These are phyloP conservation scores for Sphaerostilbella broomeana DNA, from an alignment of 2,329 filamentous ascomycete genomes.

Conservation along the genomic window DNA sequence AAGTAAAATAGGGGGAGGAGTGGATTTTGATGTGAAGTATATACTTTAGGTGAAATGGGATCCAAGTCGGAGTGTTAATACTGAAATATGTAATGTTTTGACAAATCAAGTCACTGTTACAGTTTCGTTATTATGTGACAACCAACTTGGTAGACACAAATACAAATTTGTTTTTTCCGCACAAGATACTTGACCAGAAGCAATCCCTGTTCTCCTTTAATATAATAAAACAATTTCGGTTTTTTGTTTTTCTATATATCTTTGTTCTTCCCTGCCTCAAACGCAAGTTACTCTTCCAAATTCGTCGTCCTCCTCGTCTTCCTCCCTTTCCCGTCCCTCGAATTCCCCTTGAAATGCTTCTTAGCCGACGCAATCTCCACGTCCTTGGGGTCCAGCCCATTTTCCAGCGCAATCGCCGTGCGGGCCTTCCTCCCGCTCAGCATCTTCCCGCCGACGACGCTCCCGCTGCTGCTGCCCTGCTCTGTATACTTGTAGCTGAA, in stretches of 20 bases:
- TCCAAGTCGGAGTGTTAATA: background rate
- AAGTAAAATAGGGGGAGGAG: constrained; percentile 5
- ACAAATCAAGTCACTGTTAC: background rate
- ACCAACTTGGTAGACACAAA: too few species aligned
- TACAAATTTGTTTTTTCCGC: background rate
- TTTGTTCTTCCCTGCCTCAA: background rate
- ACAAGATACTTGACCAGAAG: too few species aligned
- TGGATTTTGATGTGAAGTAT: constrained; percentile 3
- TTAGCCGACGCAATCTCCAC: constrained; percentile 61
- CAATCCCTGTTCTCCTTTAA: too few species aligned
- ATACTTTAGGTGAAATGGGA: background rate
- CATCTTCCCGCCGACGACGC: constrained; percentile 56
- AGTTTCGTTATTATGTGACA: background rate
- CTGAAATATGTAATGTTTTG: background rate
- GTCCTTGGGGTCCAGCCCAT: constrained; percentile 76
- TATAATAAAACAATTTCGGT: too few species aligned
- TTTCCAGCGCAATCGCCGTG: constrained; percentile 75
- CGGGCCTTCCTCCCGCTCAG: constrained; percentile 78
- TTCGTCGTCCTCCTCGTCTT: constrained; percentile 23
- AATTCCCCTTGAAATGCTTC: constrained; percentile 89
- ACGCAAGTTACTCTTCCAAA: constrained; percentile 7
- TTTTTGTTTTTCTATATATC: too few species aligned
- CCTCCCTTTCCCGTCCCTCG: constrained; percentile 52
- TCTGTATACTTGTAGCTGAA: constrained; percentile 88
- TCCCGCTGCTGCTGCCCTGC: constrained; percentile 51